Base-by-base conservation (phyloP, 495 filamentous ascomycete species). In the Polyplosphaeria fusca region DNA sequence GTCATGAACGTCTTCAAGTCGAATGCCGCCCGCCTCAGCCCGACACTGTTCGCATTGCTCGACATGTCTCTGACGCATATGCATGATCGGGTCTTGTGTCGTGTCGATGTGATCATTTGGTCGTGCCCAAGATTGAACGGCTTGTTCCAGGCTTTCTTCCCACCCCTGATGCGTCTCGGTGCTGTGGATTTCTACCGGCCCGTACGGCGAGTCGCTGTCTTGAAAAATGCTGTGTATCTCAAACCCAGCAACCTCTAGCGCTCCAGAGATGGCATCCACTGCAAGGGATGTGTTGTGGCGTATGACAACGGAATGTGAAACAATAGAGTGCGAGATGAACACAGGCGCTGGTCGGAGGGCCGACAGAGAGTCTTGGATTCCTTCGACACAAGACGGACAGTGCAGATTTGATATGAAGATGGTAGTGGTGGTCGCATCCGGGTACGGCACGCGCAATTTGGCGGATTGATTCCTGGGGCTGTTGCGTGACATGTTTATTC, bases 341-440 rank as follows among this genome's bases (percentile, higher is more conserved):
- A 55, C 58, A 38, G 81, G 68, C 23, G 58, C 58, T 22, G 68
- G 72, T 14, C 68, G 58, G 13, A 74, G 73, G 5, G 72, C 57
- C 12, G 57, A 68, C 27, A 83, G 59, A 58, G 70, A 71, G 39
- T 72, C 63, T 63, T 79, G 73, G 67, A 85, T 83, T 60, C 73
- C 69, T 19, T 76, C 75, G 18, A 83, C 75, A 59, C 82, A 85
- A 44, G 81, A 79, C 25, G 80, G 77, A 71, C 82, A 86, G 63
- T 86, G 82, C 14, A 85, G 72, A 71, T 84, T 84, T 45, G 71
- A 60, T 55, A 70, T 67, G 47, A 70, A 65, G 22, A 70, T 56
- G 16, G 63, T 64, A 5, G 67, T 71, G 2, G 59, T 61, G 13
- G 57, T 52, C 27, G 52, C 46, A 5, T 39, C 59, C 27, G 38